These are phyloP conservation scores for Tilletia setariae DNA, from an alignment of 1,284 basidiomycete species.

Conservation along the genomic window DNA sequence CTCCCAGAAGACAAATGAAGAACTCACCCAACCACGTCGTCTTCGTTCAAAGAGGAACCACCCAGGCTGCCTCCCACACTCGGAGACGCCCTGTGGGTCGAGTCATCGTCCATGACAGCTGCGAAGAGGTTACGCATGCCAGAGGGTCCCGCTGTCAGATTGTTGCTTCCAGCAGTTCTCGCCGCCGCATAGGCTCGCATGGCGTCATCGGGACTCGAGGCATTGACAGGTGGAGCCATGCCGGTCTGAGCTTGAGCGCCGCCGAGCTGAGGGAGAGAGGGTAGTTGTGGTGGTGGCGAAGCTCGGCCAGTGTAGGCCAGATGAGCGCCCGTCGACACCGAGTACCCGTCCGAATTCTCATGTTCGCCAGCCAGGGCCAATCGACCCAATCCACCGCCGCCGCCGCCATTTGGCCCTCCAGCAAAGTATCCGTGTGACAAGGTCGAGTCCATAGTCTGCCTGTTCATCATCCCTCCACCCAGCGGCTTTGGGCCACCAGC, in stretches of 20 bases:
- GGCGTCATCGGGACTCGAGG: conserved; percentile 44
- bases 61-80: conserved; percentile 25
- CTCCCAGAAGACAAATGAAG: too few relatives aligned
- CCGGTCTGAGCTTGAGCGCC: conserved; percentile 29
- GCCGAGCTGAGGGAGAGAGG: conserved; percentile 3
- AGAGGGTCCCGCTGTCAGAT: background rate
- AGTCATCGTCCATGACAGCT: conserved; percentile 22
- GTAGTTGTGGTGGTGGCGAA: conserved; percentile 5
- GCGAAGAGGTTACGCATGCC: conserved; percentile 42
- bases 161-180: conserved; percentile 24
- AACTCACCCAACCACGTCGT: conserved; percentile 44
- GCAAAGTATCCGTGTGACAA: conserved; percentile 11
- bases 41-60: conserved; percentile 45
- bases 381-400: background rate
- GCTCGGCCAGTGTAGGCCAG: conserved; percentile 13
- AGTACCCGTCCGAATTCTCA: conserved; percentile 19
- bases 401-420: background rate
- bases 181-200: conserved; percentile 47
- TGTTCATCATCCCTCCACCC: conserved; percentile 28
- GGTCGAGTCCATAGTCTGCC: conserved; percentile 32
- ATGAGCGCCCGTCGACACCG: conserved; percentile 15
- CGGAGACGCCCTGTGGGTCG: background rate
- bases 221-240: conserved; percentile 42
- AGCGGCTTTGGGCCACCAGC: conserved; percentile 28
- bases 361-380: conserved; percentile 25